A percentile compares a stretch with the other conserved stretches of the same genome.
These are phyloP conservation scores for Boletus bicolor DNA, from an alignment of 768 basidiomycete species.

Conservation along the genomic window DNA sequence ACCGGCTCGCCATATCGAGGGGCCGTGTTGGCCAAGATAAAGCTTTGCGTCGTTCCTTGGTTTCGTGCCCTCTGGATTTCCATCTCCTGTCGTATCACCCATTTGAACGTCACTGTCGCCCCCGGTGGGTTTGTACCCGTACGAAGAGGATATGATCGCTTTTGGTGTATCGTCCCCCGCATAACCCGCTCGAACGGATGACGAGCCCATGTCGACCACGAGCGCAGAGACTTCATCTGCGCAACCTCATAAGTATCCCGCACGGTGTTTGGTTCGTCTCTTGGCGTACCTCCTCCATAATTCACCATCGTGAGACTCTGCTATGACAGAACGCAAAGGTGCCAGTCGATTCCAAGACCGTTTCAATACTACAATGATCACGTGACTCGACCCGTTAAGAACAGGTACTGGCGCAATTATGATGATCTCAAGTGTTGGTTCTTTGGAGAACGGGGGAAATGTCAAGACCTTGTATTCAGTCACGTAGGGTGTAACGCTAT, in stretches of 20 bases:
- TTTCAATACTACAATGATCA: neutral
- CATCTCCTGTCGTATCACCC: constrained; percentile 39
- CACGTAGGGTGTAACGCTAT: neutral
- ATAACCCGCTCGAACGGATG: constrained; percentile 90
- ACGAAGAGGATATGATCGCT: constrained; percentile 85
- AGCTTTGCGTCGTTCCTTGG: constrained; percentile 53
- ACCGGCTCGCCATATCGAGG: constrained; percentile 83
- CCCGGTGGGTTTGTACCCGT: constrained; percentile 62
- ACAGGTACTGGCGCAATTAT: neutral
- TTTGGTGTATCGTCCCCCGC: constrained; percentile 97
- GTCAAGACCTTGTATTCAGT: neutral
- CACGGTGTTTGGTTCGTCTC: neutral
- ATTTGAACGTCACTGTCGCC: constrained; percentile 35
- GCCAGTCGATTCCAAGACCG: neutral
- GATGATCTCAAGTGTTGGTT: neutral
- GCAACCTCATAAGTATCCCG: neutral
- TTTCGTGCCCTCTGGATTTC: constrained; percentile 28
- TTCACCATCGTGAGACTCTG: constrained; percentile 58
- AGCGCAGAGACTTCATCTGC: constrained; percentile 96
- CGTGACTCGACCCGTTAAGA: neutral
- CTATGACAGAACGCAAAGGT: neutral
- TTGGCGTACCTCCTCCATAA: constrained; percentile 75
- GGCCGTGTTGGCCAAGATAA: constrained; percentile 84
- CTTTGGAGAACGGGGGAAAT: no score
- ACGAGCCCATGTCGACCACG: constrained; percentile 91